Conservation (phyloP, 1,139 yeast species). For the Sugiyamaella sp. region DNA sequence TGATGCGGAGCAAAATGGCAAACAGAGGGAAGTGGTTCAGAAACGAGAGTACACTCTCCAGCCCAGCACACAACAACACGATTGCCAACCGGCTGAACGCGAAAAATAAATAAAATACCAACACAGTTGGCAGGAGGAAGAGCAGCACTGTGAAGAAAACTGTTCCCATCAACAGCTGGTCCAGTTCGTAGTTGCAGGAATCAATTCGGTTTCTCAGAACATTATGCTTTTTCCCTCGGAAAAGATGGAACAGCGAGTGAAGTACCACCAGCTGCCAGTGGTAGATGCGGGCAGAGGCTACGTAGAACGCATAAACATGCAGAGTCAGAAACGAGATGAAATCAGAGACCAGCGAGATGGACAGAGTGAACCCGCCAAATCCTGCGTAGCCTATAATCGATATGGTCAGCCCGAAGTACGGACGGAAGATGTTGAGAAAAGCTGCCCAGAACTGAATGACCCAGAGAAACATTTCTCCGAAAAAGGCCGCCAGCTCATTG, state of each 20-base stretch:
- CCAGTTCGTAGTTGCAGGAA: constrained; percentile 77
- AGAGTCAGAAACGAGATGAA: constrained; percentile 62
- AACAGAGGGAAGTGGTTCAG: constrained; percentile 87
- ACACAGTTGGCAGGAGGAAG: constrained; percentile 81
- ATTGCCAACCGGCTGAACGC: constrained; percentile 59
- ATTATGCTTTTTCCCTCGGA: constrained; percentile 88
- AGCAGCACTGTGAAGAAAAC: constrained; percentile 77
- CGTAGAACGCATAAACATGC: constrained; percentile 76
- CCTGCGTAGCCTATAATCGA: constrained; percentile 49
- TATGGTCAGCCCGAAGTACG: constrained; percentile 42
- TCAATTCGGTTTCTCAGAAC: constrained; percentile 84
- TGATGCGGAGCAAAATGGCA: constrained; percentile 73
- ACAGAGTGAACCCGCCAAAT: constrained; percentile 62
- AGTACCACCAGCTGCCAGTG: constrained; percentile 72
- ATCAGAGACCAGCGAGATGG: constrained; percentile 70
- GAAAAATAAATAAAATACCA: constrained; percentile 81
- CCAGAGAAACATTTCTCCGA: constrained; percentile 89
- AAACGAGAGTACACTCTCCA: constrained; percentile 65
- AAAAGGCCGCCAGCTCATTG: constrained; percentile 78
- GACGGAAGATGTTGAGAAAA: constrained; percentile 36
- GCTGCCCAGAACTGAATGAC: constrained; percentile 69
- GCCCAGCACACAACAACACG: constrained; percentile 52
- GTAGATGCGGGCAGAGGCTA: constrained; percentile 77
- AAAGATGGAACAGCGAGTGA: constrained; percentile 76
- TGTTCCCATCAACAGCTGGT: constrained; percentile 87